phyloP scores from a whole-genome alignment of 2,329 filamentous ascomycete species.

The Paracoccidioides lutzii region DNA sequence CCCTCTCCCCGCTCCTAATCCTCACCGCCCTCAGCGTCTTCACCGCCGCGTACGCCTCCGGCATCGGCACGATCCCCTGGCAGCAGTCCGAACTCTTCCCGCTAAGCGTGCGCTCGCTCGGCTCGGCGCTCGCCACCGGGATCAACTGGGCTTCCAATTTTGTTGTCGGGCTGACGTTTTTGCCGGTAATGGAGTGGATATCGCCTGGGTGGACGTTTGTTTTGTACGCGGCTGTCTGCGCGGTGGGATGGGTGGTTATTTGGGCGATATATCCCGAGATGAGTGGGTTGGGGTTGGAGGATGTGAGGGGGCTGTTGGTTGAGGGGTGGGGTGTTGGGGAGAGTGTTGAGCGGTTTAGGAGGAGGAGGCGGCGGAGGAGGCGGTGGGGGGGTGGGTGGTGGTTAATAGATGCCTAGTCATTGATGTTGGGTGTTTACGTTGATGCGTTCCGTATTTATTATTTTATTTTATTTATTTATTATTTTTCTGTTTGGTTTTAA shows the following conservation, averaged over 20 bases:
- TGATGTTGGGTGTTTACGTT: background rate
- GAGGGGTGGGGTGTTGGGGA: conserved; percentile 58
- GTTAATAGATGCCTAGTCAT: background rate
- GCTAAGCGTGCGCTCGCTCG: conserved; percentile 47
- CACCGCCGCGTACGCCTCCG: conserved; percentile 73
- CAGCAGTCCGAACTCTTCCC: conserved; percentile 91
- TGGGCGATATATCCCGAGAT: conserved; percentile 79
- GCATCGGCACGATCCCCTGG: conserved; percentile 88
- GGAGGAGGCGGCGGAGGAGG: background rate
- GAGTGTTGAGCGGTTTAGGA: conserved; percentile 21
- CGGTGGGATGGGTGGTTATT: conserved; percentile 51
- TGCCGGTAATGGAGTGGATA: conserved; percentile 71
- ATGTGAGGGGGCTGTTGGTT: conserved; percentile 58
- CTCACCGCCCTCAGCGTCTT: conserved; percentile 68
- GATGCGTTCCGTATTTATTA: background rate
- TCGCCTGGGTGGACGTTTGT: conserved; percentile 67
- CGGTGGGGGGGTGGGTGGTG: background rate
- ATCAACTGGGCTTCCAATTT: conserved; percentile 88
- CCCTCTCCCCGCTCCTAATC: conserved; percentile 43
- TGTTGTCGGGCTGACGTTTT: conserved; percentile 69
- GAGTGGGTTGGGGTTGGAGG: conserved; percentile 66
- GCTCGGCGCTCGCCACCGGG: conserved; percentile 50
- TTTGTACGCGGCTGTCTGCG: conserved; percentile 62
- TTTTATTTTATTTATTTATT: background rate
- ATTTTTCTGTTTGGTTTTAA: too few relatives aligned